Conservation (phyloP, 2,329 filamentous ascomycete genomes). For the Scytalidium sp. region DNA sequence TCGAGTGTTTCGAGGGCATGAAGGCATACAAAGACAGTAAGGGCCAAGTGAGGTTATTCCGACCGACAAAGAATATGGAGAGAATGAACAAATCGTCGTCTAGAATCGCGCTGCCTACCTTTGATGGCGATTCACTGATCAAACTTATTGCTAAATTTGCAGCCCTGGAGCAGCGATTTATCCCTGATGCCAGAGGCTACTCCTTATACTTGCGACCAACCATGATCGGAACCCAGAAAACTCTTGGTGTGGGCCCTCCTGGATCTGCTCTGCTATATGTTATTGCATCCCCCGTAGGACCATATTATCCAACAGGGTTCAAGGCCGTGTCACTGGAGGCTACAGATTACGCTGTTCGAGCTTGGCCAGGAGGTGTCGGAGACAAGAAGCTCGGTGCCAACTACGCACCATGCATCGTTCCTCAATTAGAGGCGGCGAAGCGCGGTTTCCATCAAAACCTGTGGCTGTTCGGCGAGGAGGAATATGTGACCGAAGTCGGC, state of each 20-base stretch:
- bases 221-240: slow-evolving; percentile 95
- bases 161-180: slow-evolving; percentile 82
- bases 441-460: slow-evolving; percentile 97
- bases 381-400: slow-evolving; percentile 99
- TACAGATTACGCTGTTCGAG: slow-evolving; percentile 92
- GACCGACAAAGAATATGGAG: slow-evolving; percentile 94
- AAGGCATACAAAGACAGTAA: slow-evolving; percentile 93
- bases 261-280: slow-evolving; percentile 89
- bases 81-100: slow-evolving; percentile 88
- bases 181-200: slow-evolving; percentile 83
- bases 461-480: slow-evolving; percentile 94
- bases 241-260: slow-evolving; percentile 88
- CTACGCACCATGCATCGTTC: slow-evolving; percentile 98
- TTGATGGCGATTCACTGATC: slow-evolving; percentile 70
- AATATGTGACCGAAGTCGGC: slow-evolving; percentile 94
- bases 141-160: slow-evolving; percentile 79
- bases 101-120: slow-evolving; percentile 89
- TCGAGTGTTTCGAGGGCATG: slow-evolving; percentile 98
- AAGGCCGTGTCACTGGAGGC: slow-evolving; percentile 95
- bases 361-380: slow-evolving; percentile 96
- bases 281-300: slow-evolving; percentile 93
- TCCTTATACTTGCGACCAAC: slow-evolving; percentile 94
- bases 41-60: slow-evolving; percentile 81
- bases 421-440: slow-evolving; percentile 86
- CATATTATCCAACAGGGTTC: slow-evolving; percentile 98